Conservation (phyloP, 1,284 basidiomycete species). For the Cryptococcus amylolentus region DNA sequence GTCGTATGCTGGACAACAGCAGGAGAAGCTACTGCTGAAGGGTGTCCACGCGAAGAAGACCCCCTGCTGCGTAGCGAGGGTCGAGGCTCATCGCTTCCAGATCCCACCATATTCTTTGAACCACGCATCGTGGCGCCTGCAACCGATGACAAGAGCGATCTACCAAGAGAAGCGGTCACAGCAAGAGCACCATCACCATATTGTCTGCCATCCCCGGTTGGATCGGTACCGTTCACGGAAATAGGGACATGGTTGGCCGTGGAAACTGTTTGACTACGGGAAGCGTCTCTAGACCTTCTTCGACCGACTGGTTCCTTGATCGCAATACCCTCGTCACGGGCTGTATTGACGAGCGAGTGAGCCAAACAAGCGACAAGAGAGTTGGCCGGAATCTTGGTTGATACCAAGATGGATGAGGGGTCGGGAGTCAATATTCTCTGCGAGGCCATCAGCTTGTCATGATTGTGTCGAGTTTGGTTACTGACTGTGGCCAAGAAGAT, state of each 20-base stretch:
- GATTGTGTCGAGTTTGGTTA: background rate
- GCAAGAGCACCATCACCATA: conserved; percentile 39
- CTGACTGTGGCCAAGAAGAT: conserved; percentile 47
- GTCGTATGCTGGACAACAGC: conserved; percentile 4
- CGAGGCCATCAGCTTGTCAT: background rate
- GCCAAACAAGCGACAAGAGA: conserved; percentile 64
- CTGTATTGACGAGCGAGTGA: conserved; percentile 65
- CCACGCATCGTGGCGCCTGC: conserved; percentile 32
- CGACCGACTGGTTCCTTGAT: conserved; percentile 41
- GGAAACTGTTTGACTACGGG: conserved; percentile 29
- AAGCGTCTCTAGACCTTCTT: conserved; percentile 16
- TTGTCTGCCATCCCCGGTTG: conserved; percentile 3
- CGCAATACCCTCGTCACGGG: conserved; percentile 63
- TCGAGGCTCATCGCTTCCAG: conserved; percentile 23
- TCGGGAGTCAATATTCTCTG: conserved; percentile 78
- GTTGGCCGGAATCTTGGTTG: conserved; percentile 62
- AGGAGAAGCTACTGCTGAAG: conserved; percentile 10
- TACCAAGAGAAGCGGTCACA: conserved; percentile 33
- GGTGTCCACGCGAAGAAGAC: conserved; percentile 30
- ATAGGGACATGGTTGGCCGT: conserved; percentile 47
- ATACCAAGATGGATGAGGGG: conserved; percentile 67
- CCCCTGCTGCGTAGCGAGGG: conserved; percentile 49
- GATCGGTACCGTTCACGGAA: background rate
- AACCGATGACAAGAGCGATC: conserved; percentile 33
- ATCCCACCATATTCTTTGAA: conserved; percentile 22